Conservation (phyloP, 139 green algal genomes). For the Prasinococcaceae sp. region DNA sequence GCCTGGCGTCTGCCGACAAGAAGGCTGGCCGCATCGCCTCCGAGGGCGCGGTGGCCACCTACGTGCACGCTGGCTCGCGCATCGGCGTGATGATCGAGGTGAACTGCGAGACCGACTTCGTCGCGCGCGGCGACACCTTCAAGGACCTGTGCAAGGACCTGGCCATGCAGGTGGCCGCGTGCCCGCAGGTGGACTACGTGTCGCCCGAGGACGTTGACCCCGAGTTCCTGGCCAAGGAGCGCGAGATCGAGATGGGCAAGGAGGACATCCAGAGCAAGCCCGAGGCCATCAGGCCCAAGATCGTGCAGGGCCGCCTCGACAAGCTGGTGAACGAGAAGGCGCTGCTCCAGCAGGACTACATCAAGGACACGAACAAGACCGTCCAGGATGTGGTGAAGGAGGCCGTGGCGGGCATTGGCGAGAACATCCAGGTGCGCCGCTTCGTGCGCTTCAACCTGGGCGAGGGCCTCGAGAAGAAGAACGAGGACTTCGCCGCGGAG, state of each 20-base stretch:
- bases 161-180: conserved; percentile 60
- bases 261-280: conserved; percentile 90
- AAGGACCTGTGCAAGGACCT: conserved; percentile 67
- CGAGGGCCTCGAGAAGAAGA: conserved; percentile 94
- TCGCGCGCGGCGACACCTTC: conserved; percentile 78
- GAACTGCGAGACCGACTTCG: conserved; percentile 99
- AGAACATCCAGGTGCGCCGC: conserved; percentile 56
- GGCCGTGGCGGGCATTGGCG: conserved; percentile 66
- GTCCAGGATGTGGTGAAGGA: conserved; percentile 85
- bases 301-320: conserved; percentile 79
- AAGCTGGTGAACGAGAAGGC: conserved; percentile 76
- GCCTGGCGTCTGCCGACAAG: conserved; percentile 88
- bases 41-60: conserved; percentile 64
- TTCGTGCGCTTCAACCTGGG: conserved; percentile 81
- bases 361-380: conserved; percentile 80
- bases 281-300: conserved; percentile 86
- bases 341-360: conserved; percentile 78
- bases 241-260: conserved; percentile 85
- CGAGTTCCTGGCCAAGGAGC: conserved; percentile 64
- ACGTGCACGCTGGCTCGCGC: conserved; percentile 86
- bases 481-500: conserved; percentile 78
- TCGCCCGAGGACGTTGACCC: conserved; percentile 65
- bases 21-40: conserved; percentile 80
- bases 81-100: conserved; percentile 39
- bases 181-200: conserved; percentile 20